phyloP scores from a whole-genome alignment of 306 rosid species.

The Glycine tomentella region DNA sequence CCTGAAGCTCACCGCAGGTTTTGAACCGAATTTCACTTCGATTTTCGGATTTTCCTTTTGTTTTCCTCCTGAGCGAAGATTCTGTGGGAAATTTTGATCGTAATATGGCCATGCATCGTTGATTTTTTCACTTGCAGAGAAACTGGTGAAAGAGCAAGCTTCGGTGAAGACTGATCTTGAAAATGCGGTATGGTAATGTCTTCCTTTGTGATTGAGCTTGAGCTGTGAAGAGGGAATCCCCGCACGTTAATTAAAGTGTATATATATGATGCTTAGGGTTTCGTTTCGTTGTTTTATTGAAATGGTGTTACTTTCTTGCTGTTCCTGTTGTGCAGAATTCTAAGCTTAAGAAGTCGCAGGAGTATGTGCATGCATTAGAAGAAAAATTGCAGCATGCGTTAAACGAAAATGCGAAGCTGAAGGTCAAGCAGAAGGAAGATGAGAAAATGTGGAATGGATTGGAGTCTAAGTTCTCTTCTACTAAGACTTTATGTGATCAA shows the following conservation, averaged over 20 bases:
- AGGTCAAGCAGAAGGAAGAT: slow-evolving; percentile 94
- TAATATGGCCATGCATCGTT: slow-evolving; percentile 38
- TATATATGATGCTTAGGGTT: slow-evolving; percentile 1
- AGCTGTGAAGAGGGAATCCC: background rate
- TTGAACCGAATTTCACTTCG: slow-evolving; percentile 22
- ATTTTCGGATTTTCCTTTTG: too few species aligned
- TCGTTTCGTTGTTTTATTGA: slow-evolving; percentile 31
- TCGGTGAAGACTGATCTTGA: slow-evolving; percentile 87
- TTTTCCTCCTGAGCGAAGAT: slow-evolving; percentile 24
- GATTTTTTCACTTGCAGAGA: slow-evolving; percentile 62
- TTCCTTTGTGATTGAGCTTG: background rate
- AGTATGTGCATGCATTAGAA: slow-evolving; percentile 70
- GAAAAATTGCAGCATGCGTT: slow-evolving; percentile 85
- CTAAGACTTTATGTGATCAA: slow-evolving; percentile 83
- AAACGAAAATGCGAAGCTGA: slow-evolving; percentile 88
- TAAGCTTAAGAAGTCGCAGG: slow-evolving; percentile 81
- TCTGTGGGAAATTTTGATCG: slow-evolving; percentile 26
- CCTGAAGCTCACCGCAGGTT: slow-evolving; percentile 94
- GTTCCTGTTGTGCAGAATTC: slow-evolving; percentile 61
- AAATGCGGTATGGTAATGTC: slow-evolving; percentile 69
- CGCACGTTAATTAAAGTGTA: slow-evolving; percentile 9
- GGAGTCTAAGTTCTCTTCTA: slow-evolving; percentile 88
- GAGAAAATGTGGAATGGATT: slow-evolving; percentile 89
- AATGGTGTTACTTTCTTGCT: background rate
- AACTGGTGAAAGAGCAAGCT: slow-evolving; percentile 88